phyloP scores from a whole-genome alignment of 495 filamentous ascomycete genomes.

The Aspergillus sparsus region DNA sequence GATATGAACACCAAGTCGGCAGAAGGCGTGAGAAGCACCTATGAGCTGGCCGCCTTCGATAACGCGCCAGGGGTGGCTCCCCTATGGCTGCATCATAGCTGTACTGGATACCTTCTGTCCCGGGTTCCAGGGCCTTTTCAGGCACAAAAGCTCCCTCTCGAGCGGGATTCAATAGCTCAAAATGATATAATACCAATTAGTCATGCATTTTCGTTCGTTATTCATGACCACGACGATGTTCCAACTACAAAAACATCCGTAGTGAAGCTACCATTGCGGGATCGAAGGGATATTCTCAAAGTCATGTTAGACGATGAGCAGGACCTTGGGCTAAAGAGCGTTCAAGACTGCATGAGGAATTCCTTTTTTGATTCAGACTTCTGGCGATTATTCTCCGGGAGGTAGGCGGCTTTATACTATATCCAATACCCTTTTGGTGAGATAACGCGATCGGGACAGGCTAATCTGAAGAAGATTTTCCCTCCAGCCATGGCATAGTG shows the following conservation, averaged over 20 bases:
- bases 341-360: neutral
- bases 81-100: neutral
- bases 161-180: neutral
- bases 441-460: neutral
- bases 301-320: neutral
- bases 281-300: neutral
- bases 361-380: neutral
- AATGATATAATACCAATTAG: neutral
- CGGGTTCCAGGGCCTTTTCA: neutral
- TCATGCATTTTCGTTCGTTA: neutral
- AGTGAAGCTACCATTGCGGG: neutral
- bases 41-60: neutral
- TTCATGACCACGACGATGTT: neutral
- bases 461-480: neutral
- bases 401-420: neutral
- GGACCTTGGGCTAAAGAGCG: neutral
- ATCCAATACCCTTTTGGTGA: neutral
- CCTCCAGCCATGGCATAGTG: neutral
- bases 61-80: neutral
- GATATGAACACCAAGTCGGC: neutral
- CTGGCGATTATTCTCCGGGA: neutral
- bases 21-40: neutral
- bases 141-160: neutral
- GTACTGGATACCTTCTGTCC: neutral
- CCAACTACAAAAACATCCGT: neutral